Conservation (phyloP, 148 eudicot genomes). For the Talinum fruticosum region DNA sequence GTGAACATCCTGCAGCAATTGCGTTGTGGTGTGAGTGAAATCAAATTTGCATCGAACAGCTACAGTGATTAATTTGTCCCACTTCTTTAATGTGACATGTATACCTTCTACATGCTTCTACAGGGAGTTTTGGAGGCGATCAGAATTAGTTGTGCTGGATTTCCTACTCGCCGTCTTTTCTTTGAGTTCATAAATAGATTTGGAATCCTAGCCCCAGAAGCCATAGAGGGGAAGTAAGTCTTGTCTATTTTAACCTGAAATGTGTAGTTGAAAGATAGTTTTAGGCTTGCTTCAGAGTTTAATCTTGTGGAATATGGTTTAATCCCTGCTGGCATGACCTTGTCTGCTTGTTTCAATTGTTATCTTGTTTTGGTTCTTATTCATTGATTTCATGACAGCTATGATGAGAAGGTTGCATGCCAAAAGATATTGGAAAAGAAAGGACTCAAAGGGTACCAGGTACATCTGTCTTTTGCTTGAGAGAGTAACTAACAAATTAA, state of each 20-base stretch:
- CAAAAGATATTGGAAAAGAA: slow-evolving; percentile 76
- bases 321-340: not conserved
- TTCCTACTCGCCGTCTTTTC: slow-evolving; percentile 96
- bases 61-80: not conserved
- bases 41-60: slow-evolving; percentile 9
- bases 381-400: slow-evolving; percentile 44
- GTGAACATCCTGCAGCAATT: slow-evolving; percentile 86
- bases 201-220: slow-evolving; percentile 88
- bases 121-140: slow-evolving; percentile 99
- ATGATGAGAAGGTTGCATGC: slow-evolving; percentile 80
- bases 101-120: slow-evolving; percentile 16
- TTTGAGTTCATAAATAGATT: slow-evolving; percentile 93
- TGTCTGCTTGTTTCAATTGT: slow-evolving; percentile 5
- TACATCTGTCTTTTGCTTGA: slow-evolving; percentile 29
- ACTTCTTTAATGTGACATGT: slow-evolving; percentile 11
- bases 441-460: slow-evolving; percentile 90
- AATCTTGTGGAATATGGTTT: not conserved
- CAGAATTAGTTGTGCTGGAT: slow-evolving; percentile 98
- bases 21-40: slow-evolving; percentile 95
- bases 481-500: slow-evolving; percentile 7
- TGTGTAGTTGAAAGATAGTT: not conserved
- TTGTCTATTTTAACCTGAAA: slow-evolving; percentile 11
- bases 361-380: not conserved
- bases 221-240: slow-evolving; percentile 63
- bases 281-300: slow-evolving; percentile 3